Evolutionary conservation across 768 basidiomycete genomes (phyloP).

Genomic region (Amanita pseudoporphyria): DNA sequence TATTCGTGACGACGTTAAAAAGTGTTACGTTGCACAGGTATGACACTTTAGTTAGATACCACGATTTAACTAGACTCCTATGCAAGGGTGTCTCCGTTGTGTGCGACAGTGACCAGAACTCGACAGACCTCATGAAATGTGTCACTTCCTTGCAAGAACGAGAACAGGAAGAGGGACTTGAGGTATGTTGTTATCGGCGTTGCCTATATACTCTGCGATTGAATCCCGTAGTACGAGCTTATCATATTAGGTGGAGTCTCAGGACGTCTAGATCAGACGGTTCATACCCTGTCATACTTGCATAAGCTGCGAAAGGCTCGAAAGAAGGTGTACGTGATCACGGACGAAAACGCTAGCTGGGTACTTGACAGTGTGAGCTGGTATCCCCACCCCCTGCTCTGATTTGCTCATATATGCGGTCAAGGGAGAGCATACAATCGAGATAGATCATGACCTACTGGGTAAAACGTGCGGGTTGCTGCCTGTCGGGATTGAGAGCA

Average conservation of each 20-base stretch:
- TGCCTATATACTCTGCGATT: neutral
- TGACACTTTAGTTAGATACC: constrained; percentile 11
- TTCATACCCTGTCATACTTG: constrained; percentile 79
- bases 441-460: constrained; percentile 60
- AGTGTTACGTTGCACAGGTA: constrained; percentile 57
- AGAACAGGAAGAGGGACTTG: constrained; percentile 33
- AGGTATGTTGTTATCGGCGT: constrained; percentile 22
- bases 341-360: constrained; percentile 91
- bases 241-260: constrained; percentile 82
- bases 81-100: constrained; percentile 60
- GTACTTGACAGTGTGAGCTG: constrained; percentile 62
- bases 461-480: constrained; percentile 93
- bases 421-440: constrained; percentile 78
- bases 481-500: constrained; percentile 75
- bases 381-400: neutral
- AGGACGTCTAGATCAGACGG: constrained; percentile 90
- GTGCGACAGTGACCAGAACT: constrained; percentile 62
- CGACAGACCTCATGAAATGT: constrained; percentile 98
- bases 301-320: constrained; percentile 65
- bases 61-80: neutral
- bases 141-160: constrained; percentile 48
- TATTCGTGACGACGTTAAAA: constrained; percentile 59
- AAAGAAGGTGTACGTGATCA: constrained; percentile 60
- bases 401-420: neutral
- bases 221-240: constrained; percentile 42